phyloP scores from a whole-genome alignment of 2,329 filamentous ascomycete genomes.

The Colletotrichum sublineola region DNA sequence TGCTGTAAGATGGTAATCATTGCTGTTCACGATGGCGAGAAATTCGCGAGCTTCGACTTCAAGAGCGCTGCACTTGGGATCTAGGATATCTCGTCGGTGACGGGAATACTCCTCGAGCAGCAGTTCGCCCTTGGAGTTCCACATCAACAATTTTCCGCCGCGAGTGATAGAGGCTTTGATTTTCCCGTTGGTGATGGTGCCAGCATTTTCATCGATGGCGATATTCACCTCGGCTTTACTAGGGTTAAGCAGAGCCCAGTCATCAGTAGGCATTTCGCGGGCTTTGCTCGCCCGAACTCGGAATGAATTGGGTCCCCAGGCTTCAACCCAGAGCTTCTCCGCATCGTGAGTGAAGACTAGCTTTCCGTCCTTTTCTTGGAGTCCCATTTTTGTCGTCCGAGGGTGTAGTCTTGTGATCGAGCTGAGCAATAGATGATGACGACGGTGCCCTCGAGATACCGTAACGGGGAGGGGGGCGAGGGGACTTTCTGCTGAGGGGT shows the following conservation, averaged over 20 bases:
- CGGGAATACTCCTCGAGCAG: constrained; percentile 52
- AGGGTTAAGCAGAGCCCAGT: constrained; percentile 54
- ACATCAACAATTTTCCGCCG: constrained; percentile 49
- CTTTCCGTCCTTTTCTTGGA: constrained; percentile 29
- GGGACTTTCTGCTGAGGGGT: constrained; percentile 13
- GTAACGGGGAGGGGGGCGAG: background rate
- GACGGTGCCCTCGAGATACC: background rate
- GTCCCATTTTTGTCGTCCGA: constrained; percentile 7
- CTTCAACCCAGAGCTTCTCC: constrained; percentile 62
- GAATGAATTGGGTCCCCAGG: constrained; percentile 62
- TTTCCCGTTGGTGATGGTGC: constrained; percentile 49
- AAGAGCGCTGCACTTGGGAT: constrained; percentile 69
- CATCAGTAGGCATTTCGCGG: constrained; percentile 50
- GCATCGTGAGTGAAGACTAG: constrained; percentile 54
- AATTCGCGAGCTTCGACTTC: constrained; percentile 69
- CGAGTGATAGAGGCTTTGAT: constrained; percentile 48
- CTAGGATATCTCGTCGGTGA: constrained; percentile 51
- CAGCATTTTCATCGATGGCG: constrained; percentile 43
- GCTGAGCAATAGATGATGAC: background rate
- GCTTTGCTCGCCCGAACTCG: constrained; percentile 61
- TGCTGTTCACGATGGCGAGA: constrained; percentile 61
- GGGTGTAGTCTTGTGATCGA: too few species aligned
- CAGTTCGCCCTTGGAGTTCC: constrained; percentile 47
- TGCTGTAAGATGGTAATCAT: constrained; percentile 65
- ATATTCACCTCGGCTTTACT: constrained; percentile 34